These are phyloP conservation scores for Microdochium trichocladiopsis DNA, from an alignment of 2,329 filamentous ascomycete genomes.

Conservation along the genomic window DNA sequence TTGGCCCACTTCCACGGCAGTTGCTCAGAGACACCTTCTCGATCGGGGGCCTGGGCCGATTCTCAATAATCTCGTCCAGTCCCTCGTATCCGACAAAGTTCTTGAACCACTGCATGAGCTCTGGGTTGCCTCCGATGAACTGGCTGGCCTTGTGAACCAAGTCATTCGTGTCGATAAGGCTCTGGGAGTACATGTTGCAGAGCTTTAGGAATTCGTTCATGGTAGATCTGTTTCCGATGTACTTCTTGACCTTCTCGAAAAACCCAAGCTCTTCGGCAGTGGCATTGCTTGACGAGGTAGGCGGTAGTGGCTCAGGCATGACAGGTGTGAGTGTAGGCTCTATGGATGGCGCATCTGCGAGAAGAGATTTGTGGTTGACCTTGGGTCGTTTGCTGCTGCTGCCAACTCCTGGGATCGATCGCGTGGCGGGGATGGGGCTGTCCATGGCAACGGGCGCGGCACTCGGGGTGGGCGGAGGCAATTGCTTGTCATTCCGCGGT, in stretches of 20 bases:
- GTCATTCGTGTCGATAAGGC: constrained; percentile 80
- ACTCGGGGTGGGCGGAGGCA: constrained; percentile 29
- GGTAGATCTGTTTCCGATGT: constrained; percentile 81
- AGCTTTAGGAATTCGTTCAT: constrained; percentile 97
- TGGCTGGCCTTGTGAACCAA: constrained; percentile 75
- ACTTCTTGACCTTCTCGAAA: constrained; percentile 96
- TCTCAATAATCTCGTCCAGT: constrained; percentile 71
- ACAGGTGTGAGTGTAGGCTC: constrained; percentile 86
- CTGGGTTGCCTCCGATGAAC: constrained; percentile 83
- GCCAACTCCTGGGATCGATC: constrained; percentile 25
- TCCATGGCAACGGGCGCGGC: constrained; percentile 16
- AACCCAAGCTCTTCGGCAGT: constrained; percentile 83
- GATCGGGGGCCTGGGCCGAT: constrained; percentile 65
- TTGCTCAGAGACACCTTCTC: constrained; percentile 90
- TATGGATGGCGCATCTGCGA: constrained; percentile 53
- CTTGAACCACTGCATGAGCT: constrained; percentile 86
- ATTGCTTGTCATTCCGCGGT: constrained; percentile 52
- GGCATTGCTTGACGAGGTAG: constrained; percentile 65
- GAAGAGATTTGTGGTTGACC: constrained; percentile 60
- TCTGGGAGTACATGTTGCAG: constrained; percentile 90
- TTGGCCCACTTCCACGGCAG: constrained; percentile 90
- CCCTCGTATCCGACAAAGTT: constrained; percentile 73
- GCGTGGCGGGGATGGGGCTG: constrained; percentile 27
- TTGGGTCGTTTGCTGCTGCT: constrained; percentile 61
- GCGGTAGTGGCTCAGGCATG: constrained; percentile 79